Evolutionary conservation across 352 stramenopile species (phyloP).

Genomic region (Globisporangium takayamanum): DNA sequence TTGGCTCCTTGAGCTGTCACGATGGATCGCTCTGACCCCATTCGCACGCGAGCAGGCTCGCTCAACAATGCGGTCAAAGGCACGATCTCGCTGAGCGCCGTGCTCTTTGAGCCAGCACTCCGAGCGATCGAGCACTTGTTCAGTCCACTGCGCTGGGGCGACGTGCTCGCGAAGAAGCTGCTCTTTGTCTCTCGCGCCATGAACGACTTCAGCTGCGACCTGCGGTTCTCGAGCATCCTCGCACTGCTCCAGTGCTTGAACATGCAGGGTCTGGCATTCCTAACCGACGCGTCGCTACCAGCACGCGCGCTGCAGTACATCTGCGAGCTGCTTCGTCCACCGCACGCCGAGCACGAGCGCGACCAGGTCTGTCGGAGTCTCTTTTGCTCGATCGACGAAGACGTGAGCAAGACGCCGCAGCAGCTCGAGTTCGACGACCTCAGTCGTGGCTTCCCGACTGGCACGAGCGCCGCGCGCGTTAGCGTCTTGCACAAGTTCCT

Average conservation of each 20-base stretch:
- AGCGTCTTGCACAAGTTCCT: slow-evolving; percentile 18
- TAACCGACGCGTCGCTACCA: slow-evolving; percentile 24
- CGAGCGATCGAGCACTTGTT: slow-evolving; percentile 20
- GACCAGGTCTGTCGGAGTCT: slow-evolving; percentile 41
- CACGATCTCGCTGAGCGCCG: slow-evolving; percentile 20
- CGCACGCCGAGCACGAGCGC: slow-evolving; percentile 37
- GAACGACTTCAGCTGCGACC: slow-evolving; percentile 35
- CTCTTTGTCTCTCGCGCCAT: slow-evolving; percentile 23
- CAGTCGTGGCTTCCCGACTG: slow-evolving; percentile 27
- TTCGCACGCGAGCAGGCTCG: slow-evolving; percentile 18
- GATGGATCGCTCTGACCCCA: neutral
- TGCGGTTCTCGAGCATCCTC: slow-evolving; percentile 23
- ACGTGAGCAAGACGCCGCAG: slow-evolving; percentile 41
- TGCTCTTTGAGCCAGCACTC: slow-evolving; percentile 22
- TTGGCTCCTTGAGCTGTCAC: neutral
- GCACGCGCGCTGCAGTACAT: slow-evolving; percentile 21
- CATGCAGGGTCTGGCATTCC: slow-evolving; percentile 3
- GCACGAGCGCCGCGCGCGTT: slow-evolving; percentile 27
- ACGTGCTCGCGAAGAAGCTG: slow-evolving; percentile 25
- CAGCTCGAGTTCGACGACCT: slow-evolving; percentile 56
- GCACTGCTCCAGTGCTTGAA: slow-evolving; percentile 14
- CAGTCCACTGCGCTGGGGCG: slow-evolving; percentile 31
- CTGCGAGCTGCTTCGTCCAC: slow-evolving; percentile 24
- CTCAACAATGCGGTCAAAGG: slow-evolving; percentile 28
- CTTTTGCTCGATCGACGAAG: slow-evolving; percentile 50